Percentiles rank a stretch among this genome's conserved stretches.
Conservation (phyloP, 768 basidiomycete species). For the Boletus rubescentipes region DNA sequence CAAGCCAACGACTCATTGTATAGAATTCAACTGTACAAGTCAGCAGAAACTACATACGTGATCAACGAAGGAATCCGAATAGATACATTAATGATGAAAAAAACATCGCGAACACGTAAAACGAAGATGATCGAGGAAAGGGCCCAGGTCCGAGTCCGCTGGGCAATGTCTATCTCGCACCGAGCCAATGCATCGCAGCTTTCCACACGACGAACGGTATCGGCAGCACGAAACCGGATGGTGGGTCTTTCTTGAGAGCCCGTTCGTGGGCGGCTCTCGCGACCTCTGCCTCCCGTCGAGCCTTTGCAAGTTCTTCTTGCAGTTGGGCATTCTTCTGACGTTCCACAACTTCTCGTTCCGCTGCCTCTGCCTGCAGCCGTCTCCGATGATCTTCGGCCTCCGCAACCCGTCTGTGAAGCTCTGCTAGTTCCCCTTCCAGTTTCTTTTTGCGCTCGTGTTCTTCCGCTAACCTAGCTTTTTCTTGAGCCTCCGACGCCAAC, state of each 20-base stretch:
- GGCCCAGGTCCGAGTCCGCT: background rate
- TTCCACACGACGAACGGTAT: slow-evolving; percentile 37
- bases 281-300: slow-evolving; percentile 26
- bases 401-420: slow-evolving; percentile 24
- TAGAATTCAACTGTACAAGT: slow-evolving; percentile 5
- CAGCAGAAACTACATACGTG: background rate
- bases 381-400: slow-evolving; percentile 30
- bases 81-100: slow-evolving; percentile 13
- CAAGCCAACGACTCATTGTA: slow-evolving; percentile 1
- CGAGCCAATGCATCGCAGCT: slow-evolving; percentile 34
- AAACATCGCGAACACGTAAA: background rate
- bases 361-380: slow-evolving; percentile 27
- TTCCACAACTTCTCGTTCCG: slow-evolving; percentile 28
- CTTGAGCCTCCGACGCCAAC: slow-evolving; percentile 29
- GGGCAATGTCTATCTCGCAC: slow-evolving; percentile 21
- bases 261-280: slow-evolving; percentile 27
- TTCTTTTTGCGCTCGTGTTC: slow-evolving; percentile 31
- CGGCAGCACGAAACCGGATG: slow-evolving; percentile 29
- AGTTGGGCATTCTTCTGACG: slow-evolving; percentile 29
- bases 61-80: slow-evolving; percentile 10
- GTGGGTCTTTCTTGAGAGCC: slow-evolving; percentile 27
- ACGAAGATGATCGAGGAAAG: background rate
- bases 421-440: slow-evolving; percentile 26
- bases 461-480: slow-evolving; percentile 29
- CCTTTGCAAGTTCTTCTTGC: slow-evolving; percentile 32